These are phyloP conservation scores for Arabidopsis thaliana DNA, from an alignment of 345 rosid genomes.

Conservation along the genomic window DNA sequence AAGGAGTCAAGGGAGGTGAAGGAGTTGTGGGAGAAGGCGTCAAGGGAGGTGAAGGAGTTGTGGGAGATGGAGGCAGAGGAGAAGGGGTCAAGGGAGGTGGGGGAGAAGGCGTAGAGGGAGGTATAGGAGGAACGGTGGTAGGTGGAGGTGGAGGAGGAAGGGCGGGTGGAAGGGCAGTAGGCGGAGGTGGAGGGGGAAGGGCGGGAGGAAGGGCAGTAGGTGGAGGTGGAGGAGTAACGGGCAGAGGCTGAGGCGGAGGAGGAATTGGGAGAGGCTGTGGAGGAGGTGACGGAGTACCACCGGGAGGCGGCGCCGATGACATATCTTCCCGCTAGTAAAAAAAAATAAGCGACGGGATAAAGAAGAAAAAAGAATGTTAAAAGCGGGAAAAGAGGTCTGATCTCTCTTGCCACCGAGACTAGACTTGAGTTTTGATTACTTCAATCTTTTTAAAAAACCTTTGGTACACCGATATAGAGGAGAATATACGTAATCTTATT, in stretches of 20 bases:
- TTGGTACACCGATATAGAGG: neutral
- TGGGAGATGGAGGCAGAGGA: neutral
- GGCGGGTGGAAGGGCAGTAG: neutral
- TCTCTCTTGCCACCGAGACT: neutral
- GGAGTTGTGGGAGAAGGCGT: conserved; percentile 29
- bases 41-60: conserved; percentile 34
- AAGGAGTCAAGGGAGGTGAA: neutral
- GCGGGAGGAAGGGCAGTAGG: neutral
- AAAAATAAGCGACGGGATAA: neutral
- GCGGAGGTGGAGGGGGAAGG: neutral
- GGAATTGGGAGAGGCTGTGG: neutral
- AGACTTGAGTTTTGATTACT: conserved; percentile 20
- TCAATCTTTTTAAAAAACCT: neutral
- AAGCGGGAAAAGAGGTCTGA: conserved; percentile 15
- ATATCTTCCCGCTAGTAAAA: conserved; percentile 32
- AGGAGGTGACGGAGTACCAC: conserved; percentile 37
- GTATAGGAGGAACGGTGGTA: conserved; percentile 18
- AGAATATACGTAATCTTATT: neutral
- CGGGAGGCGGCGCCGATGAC: conserved; percentile 57
- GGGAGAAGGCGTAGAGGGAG: neutral
- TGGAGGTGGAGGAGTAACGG: neutral
- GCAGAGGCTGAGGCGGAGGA: neutral
- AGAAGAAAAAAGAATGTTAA: neutral
- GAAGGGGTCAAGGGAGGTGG: neutral
- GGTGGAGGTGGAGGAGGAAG: neutral